Evolutionary conservation across 129 eudicot genomes (phyloP).

Genomic region (Tanacetum coccineum): DNA sequence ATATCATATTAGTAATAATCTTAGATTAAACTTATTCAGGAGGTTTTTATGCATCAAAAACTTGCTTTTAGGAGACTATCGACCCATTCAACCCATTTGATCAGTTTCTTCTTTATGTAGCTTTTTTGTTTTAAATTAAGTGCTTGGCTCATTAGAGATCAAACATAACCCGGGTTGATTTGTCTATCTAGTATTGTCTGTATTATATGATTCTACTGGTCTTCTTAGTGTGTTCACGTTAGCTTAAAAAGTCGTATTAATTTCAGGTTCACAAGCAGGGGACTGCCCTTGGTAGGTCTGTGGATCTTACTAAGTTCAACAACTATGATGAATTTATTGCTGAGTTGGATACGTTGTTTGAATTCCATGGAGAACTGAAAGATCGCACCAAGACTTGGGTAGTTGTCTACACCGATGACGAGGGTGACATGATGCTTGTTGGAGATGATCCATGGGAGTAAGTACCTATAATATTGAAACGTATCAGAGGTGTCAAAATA

Average conservation of each 20-base stretch:
- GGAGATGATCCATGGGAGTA: constrained; percentile 99
- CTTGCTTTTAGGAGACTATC: not conserved
- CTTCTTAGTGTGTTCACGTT: no score
- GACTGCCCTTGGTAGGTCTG: constrained; percentile 85
- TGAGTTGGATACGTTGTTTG: constrained; percentile 71
- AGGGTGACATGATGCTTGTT: constrained; percentile 96
- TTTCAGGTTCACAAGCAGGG: constrained; percentile 93
- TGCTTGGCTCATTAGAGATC: not conserved
- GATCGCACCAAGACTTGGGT: constrained; percentile 71
- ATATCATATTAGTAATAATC: not conserved
- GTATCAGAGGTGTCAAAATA: not conserved
- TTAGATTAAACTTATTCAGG: not conserved
- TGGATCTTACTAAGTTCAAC: constrained; percentile 79
- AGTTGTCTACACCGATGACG: constrained; percentile 86
- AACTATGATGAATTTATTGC: constrained; percentile 65
- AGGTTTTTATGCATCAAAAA: not conserved
- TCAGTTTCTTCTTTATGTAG: no score
- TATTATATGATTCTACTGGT: no score
- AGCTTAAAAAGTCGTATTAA: not conserved
- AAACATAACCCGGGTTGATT: not conserved
- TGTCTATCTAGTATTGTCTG: not conserved
- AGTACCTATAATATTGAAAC: constrained; percentile 15
- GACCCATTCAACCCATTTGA: not conserved
- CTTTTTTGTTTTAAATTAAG: no score
- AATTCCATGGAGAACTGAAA: constrained; percentile 71